Percentiles rank a stretch among this genome's conserved stretches.
phyloP scores from a whole-genome alignment of 805 yeast species.

The Diddensiella transvaalensis region DNA sequence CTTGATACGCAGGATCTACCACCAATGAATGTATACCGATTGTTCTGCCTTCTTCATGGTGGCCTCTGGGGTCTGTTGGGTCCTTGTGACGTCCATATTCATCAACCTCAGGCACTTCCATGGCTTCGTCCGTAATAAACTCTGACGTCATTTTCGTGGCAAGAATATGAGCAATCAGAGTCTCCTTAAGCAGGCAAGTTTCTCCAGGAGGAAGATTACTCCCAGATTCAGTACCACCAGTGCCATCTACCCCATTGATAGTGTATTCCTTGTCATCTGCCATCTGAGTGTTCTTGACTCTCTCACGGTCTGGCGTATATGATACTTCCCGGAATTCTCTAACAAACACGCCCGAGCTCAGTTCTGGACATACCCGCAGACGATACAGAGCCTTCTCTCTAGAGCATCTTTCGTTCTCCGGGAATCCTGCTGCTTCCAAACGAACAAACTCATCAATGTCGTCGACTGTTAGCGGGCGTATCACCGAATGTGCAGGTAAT shows the following conservation, averaged over 20 bases:
- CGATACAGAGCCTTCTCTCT: conserved; percentile 64
- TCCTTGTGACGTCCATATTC: conserved; percentile 24
- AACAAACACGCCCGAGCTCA: conserved; percentile 82
- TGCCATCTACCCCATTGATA: conserved; percentile 31
- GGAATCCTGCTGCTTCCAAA: conserved; percentile 68
- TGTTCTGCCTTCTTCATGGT: conserved; percentile 66
- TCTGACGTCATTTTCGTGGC: conserved; percentile 61
- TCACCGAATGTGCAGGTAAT: conserved; percentile 55
- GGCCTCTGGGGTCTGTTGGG: conserved; percentile 46
- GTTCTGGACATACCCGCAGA: conserved; percentile 79
- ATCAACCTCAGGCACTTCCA: conserved; percentile 52
- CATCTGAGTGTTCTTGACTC: conserved; percentile 22
- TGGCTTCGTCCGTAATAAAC: conserved; percentile 52
- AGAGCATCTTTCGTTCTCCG: conserved; percentile 64
- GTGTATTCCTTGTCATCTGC: conserved; percentile 23
- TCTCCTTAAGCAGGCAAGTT: conserved; percentile 41
- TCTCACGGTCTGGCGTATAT: conserved; percentile 20
- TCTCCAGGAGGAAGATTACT: conserved; percentile 24
- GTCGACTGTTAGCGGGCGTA: conserved; percentile 74
- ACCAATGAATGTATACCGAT: conserved; percentile 83
- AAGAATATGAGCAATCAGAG: conserved; percentile 72
- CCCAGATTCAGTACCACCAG: conserved; percentile 30
- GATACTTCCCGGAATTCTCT: conserved; percentile 51
- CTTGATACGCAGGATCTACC: conserved; percentile 72
- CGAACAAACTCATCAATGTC: conserved; percentile 61